Conservation (phyloP, 164 flowering plant species). For the Stephania yunnanensis region DNA sequence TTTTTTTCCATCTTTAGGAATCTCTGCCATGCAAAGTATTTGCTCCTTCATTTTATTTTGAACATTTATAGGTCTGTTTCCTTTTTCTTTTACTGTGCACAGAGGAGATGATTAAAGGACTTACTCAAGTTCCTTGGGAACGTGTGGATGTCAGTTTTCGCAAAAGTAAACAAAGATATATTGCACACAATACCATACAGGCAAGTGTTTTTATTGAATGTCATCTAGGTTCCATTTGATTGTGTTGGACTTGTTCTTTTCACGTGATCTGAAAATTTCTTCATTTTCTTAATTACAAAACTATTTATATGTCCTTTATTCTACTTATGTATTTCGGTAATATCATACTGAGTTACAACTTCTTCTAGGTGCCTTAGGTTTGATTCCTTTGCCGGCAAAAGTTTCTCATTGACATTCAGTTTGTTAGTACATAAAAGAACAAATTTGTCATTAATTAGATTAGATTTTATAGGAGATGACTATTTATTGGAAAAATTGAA, state of each 20-base stretch:
- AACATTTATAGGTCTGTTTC: neutral
- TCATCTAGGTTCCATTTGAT: neutral
- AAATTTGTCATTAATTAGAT: no score
- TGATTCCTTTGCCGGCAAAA: no score
- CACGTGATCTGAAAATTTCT: neutral
- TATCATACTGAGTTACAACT: no score
- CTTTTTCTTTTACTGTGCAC: constrained; percentile 15
- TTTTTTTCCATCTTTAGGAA: neutral
- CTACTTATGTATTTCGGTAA: neutral
- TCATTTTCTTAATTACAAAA: neutral
- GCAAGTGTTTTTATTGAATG: constrained; percentile 33
- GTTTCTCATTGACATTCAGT: no score
- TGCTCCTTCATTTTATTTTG: neutral
- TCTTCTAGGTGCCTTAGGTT: no score
- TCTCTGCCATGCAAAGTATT: neutral
- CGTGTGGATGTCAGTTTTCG: constrained; percentile 92
- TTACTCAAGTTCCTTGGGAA: constrained; percentile 78
- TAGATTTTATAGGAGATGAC: no score
- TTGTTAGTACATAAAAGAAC: no score
- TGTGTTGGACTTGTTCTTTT: neutral
- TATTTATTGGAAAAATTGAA: no score
- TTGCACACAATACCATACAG: constrained; percentile 91
- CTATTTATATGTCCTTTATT: neutral
- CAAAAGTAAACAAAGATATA: constrained; percentile 59
- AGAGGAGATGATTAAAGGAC: constrained; percentile 95